Conservation (phyloP, 1,284 basidiomycete species). For the Exobasidium rhododendri region DNA sequence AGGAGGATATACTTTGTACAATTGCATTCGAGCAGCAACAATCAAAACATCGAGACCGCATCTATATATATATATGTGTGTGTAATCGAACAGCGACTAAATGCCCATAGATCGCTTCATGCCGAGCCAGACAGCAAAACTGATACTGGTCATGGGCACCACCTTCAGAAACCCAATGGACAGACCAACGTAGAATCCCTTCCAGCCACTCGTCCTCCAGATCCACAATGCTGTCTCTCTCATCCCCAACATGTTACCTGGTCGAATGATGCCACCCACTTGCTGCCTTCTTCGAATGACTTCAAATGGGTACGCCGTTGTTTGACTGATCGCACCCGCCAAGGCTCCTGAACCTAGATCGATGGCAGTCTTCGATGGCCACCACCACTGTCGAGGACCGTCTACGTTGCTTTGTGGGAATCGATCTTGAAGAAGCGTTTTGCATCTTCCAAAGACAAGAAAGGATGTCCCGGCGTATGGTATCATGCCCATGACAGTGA, state of each 20-base stretch:
- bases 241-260: conserved; percentile 46
- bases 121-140: conserved; percentile 51
- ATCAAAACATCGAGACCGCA: no score
- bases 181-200: conserved; percentile 90
- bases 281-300: conserved; percentile 92
- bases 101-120: conserved; percentile 53
- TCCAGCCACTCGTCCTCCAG: conserved; percentile 69
- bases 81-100: conserved; percentile 14
- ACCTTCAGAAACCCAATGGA: conserved; percentile 92
- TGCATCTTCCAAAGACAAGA: conserved; percentile 59
- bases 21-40: neutral
- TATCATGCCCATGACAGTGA: conserved; percentile 65
- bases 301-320: conserved; percentile 92
- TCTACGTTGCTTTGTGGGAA: conserved; percentile 19
- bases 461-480: conserved; percentile 97
- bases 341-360: conserved; percentile 78
- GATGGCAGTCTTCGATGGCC: conserved; percentile 54
- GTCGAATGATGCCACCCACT: conserved; percentile 66
- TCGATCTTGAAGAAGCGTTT: conserved; percentile 36
- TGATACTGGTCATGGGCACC: conserved; percentile 78
- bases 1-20: neutral
- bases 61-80: neutral
- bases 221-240: conserved; percentile 59
- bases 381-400: conserved; percentile 27
- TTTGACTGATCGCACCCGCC: conserved; percentile 85